A percentile compares a stretch with the other conserved stretches of the same genome.
Evolutionary conservation across 805 yeast species (phyloP).

Genomic region (Wickerhamiella lipophila): DNA sequence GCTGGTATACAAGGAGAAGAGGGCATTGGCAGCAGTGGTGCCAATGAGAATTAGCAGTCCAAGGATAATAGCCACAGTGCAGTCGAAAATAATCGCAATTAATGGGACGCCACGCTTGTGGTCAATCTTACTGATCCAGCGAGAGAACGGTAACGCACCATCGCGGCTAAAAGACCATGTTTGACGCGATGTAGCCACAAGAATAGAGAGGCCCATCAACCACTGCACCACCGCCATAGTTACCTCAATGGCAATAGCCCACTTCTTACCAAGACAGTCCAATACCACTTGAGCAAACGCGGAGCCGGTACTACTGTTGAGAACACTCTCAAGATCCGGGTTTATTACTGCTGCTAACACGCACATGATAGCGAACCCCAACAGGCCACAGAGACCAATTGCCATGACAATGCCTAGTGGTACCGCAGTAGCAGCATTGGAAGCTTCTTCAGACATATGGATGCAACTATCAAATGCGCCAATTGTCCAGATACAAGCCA

Average conservation of each 20-base stretch:
- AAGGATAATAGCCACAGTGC: conserved; percentile 36
- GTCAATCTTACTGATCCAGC: conserved; percentile 44
- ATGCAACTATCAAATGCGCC: conserved; percentile 62
- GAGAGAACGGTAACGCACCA: conserved; percentile 55
- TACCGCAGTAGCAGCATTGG: conserved; percentile 47
- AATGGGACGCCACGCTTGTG: conserved; percentile 48
- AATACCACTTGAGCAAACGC: conserved; percentile 53
- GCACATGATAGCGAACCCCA: conserved; percentile 47
- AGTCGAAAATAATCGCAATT: conserved; percentile 47
- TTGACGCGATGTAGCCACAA: conserved; percentile 56
- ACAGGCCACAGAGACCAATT: conserved; percentile 41
- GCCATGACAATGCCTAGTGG: conserved; percentile 55
- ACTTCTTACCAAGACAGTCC: conserved; percentile 48
- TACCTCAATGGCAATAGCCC: conserved; percentile 55
- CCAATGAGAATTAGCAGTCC: conserved; percentile 51
- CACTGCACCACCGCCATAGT: conserved; percentile 48
- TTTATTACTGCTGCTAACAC: conserved; percentile 40
- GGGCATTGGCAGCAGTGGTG: conserved; percentile 50
- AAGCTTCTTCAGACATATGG: conserved; percentile 62
- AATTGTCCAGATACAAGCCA: conserved; percentile 66
- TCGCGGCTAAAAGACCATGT: conserved; percentile 69
- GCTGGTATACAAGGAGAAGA: conserved; percentile 50
- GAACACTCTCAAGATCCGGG: conserved; percentile 33
- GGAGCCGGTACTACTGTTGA: conserved; percentile 39
- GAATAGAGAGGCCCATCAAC: conserved; percentile 51